phyloP scores from a whole-genome alignment of 2,329 filamentous ascomycete genomes.

The Stachybotrys elegans region DNA sequence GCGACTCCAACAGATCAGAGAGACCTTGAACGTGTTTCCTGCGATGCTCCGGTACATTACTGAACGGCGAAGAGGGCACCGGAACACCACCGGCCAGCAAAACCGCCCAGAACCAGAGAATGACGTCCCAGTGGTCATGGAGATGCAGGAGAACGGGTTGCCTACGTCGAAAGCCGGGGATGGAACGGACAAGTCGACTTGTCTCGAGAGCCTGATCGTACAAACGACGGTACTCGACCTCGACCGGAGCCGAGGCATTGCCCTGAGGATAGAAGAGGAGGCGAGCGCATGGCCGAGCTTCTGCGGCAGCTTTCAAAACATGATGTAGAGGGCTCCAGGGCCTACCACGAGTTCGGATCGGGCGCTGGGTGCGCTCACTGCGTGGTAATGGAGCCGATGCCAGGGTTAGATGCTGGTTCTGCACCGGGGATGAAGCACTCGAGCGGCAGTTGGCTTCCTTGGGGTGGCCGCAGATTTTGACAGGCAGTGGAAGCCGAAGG shows the following conservation, averaged over 20 bases:
- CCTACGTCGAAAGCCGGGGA: not conserved
- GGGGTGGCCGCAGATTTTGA: not conserved
- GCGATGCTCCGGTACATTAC: slow-evolving; percentile 1
- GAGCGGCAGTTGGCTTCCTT: not conserved
- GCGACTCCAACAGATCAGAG: slow-evolving; percentile 1
- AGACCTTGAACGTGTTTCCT: not conserved
- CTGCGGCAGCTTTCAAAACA: not conserved
- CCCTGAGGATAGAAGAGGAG: not conserved
- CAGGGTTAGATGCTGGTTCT: not conserved
- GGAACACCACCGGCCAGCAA: slow-evolving; percentile 3
- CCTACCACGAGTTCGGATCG: not conserved
- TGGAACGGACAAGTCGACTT: not conserved
- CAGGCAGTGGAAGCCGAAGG: not conserved
- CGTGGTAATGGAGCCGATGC: too few species aligned
- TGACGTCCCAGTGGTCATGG: slow-evolving; percentile 4
- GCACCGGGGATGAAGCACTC: not conserved
- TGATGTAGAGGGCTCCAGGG: not conserved
- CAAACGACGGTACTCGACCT: not conserved
- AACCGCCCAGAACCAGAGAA: slow-evolving; percentile 6
- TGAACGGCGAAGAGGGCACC: slow-evolving; percentile 2
- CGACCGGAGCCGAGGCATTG: not conserved
- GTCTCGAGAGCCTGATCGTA: not conserved
- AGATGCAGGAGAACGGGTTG: slow-evolving; percentile 3
- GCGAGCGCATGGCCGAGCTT: not conserved
- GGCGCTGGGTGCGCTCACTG: too few species aligned